phyloP scores from a whole-genome alignment of 768 basidiomycete species.

The Botryobasidium botryosum region DNA sequence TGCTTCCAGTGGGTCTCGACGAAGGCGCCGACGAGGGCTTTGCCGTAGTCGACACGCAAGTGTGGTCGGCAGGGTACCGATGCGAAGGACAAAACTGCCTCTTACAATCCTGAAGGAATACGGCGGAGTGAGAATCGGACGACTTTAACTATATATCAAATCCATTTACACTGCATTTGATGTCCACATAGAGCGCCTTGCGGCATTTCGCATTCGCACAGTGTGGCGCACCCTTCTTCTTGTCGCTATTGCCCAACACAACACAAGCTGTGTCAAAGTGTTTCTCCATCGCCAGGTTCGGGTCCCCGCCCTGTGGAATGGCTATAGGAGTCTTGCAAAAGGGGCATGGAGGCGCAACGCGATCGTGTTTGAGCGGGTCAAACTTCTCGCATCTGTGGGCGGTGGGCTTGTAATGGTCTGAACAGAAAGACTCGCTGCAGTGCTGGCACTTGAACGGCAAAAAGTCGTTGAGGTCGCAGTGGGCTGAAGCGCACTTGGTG shows the following conservation, averaged over 20 bases:
- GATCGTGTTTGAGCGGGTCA: conserved; percentile 51
- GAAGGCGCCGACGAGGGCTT: conserved; percentile 26
- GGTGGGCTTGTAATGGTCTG: conserved; percentile 58
- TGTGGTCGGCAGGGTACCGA: conserved; percentile 62
- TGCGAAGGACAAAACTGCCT: conserved; percentile 62
- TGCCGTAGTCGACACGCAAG: conserved; percentile 5
- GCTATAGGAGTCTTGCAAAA: conserved; percentile 62
- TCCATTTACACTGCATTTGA: conserved; percentile 49
- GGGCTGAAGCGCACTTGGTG: neutral
- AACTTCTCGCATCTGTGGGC: conserved; percentile 53
- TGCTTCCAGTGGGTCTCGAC: conserved; percentile 7
- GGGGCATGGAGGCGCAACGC: conserved; percentile 64
- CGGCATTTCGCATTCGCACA: conserved; percentile 40
- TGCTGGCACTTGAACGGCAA: conserved; percentile 38
- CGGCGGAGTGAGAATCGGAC: neutral
- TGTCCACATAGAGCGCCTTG: conserved; percentile 59
- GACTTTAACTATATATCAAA: neutral
- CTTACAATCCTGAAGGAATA: conserved; percentile 39
- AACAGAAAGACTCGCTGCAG: conserved; percentile 51
- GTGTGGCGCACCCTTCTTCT: conserved; percentile 22
- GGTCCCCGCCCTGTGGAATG: conserved; percentile 60
- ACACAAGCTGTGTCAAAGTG: conserved; percentile 56
- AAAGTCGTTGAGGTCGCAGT: conserved; percentile 1
- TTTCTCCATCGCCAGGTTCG: conserved; percentile 63
- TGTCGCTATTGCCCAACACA: conserved; percentile 33